Base-by-base conservation (phyloP, 139 green algal species). In the Gonium pectorale region DNA sequence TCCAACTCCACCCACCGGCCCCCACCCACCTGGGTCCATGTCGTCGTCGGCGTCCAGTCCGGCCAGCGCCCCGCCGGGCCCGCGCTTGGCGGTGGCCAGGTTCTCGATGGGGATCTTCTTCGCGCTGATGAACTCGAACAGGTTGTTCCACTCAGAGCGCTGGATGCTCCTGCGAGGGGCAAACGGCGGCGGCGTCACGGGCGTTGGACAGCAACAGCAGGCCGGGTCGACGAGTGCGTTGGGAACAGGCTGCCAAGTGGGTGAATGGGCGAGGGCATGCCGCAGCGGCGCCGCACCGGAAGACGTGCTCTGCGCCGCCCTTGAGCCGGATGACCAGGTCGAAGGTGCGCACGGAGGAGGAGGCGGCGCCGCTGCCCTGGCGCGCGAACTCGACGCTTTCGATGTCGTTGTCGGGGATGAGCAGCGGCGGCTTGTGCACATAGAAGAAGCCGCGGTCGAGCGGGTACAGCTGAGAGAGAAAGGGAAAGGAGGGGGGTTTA, bases 381-480 rank as follows among this genome's bases (percentile, higher is more conserved):
- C 97, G 90, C 86, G 96, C 87, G 77, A 99, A 99, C 94, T 99
- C 97, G 17, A 99, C 91, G 56, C 81, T 92, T 49, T 84, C 78
- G 44, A 84, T 74, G 64, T 84, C 80, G n/a, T 73, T 80, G 79
- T 92, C 83, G 31, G 83, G 86, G n/a, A 99, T 92, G 52, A 98
- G 93, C 74, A 96, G 94, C n/a, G 97, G 96, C 43, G 97, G 97
- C 89, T 99, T 99, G 68, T 97, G 95, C 1, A 99, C 90, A 88
- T 98, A 99, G 92, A 99, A 99, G 95, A 99, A 99, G 51, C 94
- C 93, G 38, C 93, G 91, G 86, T 99, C 96, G 75, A 99, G 92
- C 17, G 97, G 97, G 91, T 98, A 99, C 68, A 99, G 87, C 87
- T 96, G 73, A 96, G 35, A 96, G 67, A 86, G 86, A 29, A 31